phyloP scores from a whole-genome alignment of 2,329 filamentous ascomycete genomes.

The Verticillium dahliae region DNA sequence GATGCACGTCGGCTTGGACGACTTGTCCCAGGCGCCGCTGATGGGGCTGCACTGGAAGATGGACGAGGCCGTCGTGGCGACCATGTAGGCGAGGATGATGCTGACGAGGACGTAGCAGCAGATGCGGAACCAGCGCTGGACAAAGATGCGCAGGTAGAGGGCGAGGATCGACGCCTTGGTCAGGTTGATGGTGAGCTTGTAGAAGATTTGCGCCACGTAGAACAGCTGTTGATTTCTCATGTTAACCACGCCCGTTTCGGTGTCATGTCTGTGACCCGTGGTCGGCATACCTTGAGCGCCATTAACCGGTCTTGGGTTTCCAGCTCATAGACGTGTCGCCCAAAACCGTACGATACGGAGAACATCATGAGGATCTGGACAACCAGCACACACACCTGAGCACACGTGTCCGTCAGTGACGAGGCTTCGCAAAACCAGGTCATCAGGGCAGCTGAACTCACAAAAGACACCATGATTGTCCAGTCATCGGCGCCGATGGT shows the following conservation, averaged over 20 bases:
- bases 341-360: slow-evolving; percentile 34
- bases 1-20: slow-evolving; percentile 34
- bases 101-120: slow-evolving; percentile 32
- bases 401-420: neutral
- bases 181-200: slow-evolving; percentile 46
- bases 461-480: slow-evolving; percentile 34
- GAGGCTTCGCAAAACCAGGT: neutral
- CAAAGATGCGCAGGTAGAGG: slow-evolving; percentile 48
- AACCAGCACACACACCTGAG: slow-evolving; percentile 25
- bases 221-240: slow-evolving; percentile 30
- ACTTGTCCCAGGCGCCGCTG: slow-evolving; percentile 36
- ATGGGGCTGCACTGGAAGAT: slow-evolving; percentile 46
- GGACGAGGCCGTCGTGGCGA: slow-evolving; percentile 35
- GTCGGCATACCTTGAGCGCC: slow-evolving; percentile 25
- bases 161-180: slow-evolving; percentile 46
- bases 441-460: slow-evolving; percentile 12
- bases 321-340: slow-evolving; percentile 29
- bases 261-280: neutral
- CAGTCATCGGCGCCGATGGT: slow-evolving; percentile 34
- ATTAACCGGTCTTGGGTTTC: slow-evolving; percentile 24
- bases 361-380: slow-evolving; percentile 32
- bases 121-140: slow-evolving; percentile 34
- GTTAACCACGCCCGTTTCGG: neutral
- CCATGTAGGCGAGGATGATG: slow-evolving; percentile 37
- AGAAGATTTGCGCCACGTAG: slow-evolving; percentile 44